These are phyloP conservation scores for Gracilaria caudata DNA, from an alignment of 23 red algal genomes.

Conservation along the genomic window DNA sequence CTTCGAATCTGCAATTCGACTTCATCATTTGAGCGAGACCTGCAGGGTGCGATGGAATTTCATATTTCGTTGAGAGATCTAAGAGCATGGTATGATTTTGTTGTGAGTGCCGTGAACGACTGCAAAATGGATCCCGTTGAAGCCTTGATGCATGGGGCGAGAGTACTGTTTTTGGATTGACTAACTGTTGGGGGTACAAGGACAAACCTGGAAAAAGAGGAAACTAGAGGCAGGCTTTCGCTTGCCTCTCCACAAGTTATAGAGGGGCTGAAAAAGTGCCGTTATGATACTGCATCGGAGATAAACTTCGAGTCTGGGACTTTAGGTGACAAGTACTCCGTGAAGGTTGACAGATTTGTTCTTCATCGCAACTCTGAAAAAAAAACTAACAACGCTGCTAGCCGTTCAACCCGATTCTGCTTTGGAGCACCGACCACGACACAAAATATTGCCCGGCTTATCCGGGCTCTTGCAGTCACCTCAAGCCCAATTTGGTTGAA, in stretches of 20 bases:
- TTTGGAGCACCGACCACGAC: constrained; percentile 63
- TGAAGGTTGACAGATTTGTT: constrained; percentile 17
- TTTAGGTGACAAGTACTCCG: neutral
- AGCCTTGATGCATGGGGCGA: constrained; percentile 76
- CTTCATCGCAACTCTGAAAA: constrained; percentile 1
- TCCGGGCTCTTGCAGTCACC: constrained; percentile 55
- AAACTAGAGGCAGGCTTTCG: constrained; percentile 1
- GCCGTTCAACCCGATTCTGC: constrained; percentile 3
- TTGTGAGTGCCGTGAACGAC: constrained; percentile 34
- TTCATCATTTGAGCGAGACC: neutral
- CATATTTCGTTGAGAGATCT: constrained; percentile 76
- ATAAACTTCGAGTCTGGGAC: neutral
- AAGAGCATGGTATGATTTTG: constrained; percentile 76
- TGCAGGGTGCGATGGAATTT: neutral
- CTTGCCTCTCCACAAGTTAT: constrained; percentile 22
- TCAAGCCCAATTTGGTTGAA: constrained; percentile 84
- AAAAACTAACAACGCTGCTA: neutral
- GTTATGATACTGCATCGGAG: neutral
- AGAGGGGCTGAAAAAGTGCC: constrained; percentile 2
- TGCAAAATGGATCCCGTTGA: constrained; percentile 55
- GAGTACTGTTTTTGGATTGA: constrained; percentile 83
- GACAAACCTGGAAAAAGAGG: neutral
- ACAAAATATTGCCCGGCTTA: constrained; percentile 67
- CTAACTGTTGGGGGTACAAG: constrained; percentile 48
- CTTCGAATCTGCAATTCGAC: constrained; percentile 80